Percentiles rank a stretch among this genome's conserved stretches.
phyloP scores from a whole-genome alignment of 75 land plant genomes.

The Pinus taeda region DNA sequence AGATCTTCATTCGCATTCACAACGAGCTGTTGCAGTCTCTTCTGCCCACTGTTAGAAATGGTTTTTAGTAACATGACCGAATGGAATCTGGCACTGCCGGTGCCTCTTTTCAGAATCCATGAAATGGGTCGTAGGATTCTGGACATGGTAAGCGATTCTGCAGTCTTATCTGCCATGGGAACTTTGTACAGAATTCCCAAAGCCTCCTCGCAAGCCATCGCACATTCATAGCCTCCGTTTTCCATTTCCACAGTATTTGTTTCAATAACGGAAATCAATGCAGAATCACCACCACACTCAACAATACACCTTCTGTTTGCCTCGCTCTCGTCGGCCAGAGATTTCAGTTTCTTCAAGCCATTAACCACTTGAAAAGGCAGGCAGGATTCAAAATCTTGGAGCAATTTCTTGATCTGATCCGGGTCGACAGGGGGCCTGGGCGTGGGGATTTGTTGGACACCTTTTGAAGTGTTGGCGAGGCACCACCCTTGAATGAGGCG shows the following conservation, averaged over 20 bases:
- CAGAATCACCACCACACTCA: conserved; percentile 31
- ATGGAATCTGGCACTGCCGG: conserved; percentile 28
- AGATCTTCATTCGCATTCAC: conserved; percentile 17
- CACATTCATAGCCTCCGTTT: neutral
- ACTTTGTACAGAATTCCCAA: neutral
- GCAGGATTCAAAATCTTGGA: conserved; percentile 16
- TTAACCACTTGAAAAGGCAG: neutral
- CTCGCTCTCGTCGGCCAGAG: conserved; percentile 47
- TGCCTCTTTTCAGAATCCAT: conserved; percentile 25
- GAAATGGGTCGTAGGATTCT: conserved; percentile 12
- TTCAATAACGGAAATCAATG: neutral
- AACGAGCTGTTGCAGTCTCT: conserved; percentile 6
- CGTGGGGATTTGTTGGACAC: conserved; percentile 55
- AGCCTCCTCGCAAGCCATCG: conserved; percentile 1
- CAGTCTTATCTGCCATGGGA: neutral
- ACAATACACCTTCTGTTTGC: conserved; percentile 39
- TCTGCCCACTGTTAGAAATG: conserved; percentile 9
- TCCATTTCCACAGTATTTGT: neutral
- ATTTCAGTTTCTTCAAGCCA: conserved; percentile 27
- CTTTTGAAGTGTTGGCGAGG: conserved; percentile 14
- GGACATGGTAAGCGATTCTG: conserved; percentile 5
- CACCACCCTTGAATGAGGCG: conserved; percentile 66
- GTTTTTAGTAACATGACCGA: conserved; percentile 29
- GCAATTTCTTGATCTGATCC: conserved; percentile 21
- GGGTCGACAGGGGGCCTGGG: conserved; percentile 45